Conservation (phyloP, 495 filamentous ascomycete genomes). For the Daldinia concentrica region DNA sequence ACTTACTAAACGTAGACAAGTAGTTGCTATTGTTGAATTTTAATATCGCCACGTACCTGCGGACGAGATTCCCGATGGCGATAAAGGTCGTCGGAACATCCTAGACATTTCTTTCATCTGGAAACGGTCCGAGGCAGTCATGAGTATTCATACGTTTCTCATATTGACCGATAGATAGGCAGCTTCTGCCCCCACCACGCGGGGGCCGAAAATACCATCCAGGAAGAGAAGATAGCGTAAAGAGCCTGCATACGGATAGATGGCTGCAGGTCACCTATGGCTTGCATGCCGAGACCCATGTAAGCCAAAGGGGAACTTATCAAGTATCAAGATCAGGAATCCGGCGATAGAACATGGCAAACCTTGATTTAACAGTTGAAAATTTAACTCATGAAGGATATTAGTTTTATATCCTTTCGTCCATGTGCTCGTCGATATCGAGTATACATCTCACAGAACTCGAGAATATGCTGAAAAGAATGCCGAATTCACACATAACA, state of each 20-base stretch:
- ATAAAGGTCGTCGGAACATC: constrained; percentile 17
- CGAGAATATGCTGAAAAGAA: not conserved
- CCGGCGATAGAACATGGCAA: constrained; percentile 2
- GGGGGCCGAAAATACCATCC: constrained; percentile 27
- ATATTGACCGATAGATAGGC: constrained; percentile 15
- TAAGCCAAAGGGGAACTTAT: constrained; percentile 17
- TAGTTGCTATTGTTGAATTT: constrained; percentile 23
- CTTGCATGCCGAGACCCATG: constrained; percentile 27
- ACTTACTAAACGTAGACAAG: constrained; percentile 8
- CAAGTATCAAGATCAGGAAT: constrained; percentile 13
- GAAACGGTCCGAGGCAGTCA: constrained; percentile 28
- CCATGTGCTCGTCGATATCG: not conserved
- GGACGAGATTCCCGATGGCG: constrained; percentile 10
- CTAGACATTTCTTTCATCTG: constrained; percentile 22
- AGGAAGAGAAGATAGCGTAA: constrained; percentile 16
- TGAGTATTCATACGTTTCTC: constrained; percentile 23
- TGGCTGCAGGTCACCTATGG: constrained; percentile 20
- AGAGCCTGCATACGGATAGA: constrained; percentile 7
- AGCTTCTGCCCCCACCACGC: constrained; percentile 28
- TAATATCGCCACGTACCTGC: constrained; percentile 6
- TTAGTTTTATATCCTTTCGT: not conserved
- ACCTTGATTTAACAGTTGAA: constrained; percentile 7
- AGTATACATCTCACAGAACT: not conserved
- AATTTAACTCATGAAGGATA: not conserved
- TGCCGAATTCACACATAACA: not conserved